These are phyloP conservation scores for Perilla frutescens DNA, from an alignment of 257 asterid genomes.

Conservation along the genomic window DNA sequence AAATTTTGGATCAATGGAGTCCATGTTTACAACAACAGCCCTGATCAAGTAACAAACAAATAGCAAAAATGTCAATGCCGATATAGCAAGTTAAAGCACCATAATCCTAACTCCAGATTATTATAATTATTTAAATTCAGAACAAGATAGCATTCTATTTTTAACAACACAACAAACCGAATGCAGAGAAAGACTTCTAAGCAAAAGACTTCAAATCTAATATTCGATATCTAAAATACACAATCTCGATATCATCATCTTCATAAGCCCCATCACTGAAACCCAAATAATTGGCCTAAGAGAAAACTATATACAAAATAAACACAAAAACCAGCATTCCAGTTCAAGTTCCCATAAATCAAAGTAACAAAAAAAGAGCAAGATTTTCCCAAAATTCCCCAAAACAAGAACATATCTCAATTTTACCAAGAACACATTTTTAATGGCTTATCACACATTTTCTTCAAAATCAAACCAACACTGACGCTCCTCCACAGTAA, in stretches of 20 bases:
- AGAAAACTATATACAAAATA: neutral
- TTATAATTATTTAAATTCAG: neutral
- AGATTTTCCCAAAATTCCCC: neutral
- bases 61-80: conserved; percentile 11
- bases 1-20: conserved; percentile 36
- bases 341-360: conserved; percentile 11
- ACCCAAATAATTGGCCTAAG: neutral
- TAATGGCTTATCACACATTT: neutral
- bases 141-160: conserved; percentile 5
- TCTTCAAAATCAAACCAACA: conserved; percentile 30
- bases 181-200: neutral
- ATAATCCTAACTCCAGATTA: neutral
- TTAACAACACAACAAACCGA: neutral
- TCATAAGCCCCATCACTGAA: conserved; percentile 8
- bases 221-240: neutral
- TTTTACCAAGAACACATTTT: conserved; percentile 10
- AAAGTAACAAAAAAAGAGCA: neutral
- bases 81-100: conserved; percentile 25
- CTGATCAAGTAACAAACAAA: conserved; percentile 46
- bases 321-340: conserved; percentile 20
- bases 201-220: conserved; percentile 3
- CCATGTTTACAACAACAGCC: conserved; percentile 54
- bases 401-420: neutral
- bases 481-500: neutral
- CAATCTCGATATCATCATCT: neutral